Percentiles rank a stretch among this genome's conserved stretches.
Conservation (phyloP, 805 yeast species). For the Metschnikowia amazonensis region DNA sequence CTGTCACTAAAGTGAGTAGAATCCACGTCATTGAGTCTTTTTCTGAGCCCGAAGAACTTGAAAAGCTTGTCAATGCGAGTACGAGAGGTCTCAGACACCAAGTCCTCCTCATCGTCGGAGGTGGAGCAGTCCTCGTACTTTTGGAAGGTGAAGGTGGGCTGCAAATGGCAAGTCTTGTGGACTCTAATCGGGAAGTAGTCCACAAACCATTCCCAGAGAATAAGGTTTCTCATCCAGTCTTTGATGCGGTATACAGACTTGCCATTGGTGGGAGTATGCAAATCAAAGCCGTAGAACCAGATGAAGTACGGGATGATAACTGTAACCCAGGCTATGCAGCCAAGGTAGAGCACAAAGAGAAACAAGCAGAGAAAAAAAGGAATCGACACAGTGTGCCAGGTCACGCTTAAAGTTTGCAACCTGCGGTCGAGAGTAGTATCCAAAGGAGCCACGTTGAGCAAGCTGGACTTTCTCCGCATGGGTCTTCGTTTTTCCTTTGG, state of each 20-base stretch:
- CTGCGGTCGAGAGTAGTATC: slow-evolving; percentile 55
- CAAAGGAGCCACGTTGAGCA: slow-evolving; percentile 49
- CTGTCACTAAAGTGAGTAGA: slow-evolving; percentile 6
- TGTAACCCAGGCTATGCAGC: slow-evolving; percentile 68
- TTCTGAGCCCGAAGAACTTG: slow-evolving; percentile 34
- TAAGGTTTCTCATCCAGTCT: slow-evolving; percentile 49
- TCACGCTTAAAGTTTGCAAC: slow-evolving; percentile 61
- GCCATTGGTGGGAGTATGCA: slow-evolving; percentile 74
- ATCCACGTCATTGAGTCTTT: slow-evolving; percentile 33
- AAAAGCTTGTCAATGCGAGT: slow-evolving; percentile 36
- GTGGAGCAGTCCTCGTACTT: slow-evolving; percentile 22
- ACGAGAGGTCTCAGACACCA: slow-evolving; percentile 35
- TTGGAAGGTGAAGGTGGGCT: slow-evolving; percentile 62
- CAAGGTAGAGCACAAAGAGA: slow-evolving; percentile 42
- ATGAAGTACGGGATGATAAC: slow-evolving; percentile 57
- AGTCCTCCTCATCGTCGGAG: slow-evolving; percentile 39
- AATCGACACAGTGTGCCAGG: slow-evolving; percentile 71
- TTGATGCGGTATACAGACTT: slow-evolving; percentile 56
- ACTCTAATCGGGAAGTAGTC: slow-evolving; percentile 76
- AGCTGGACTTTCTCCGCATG: slow-evolving; percentile 7
- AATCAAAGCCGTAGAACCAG: slow-evolving; percentile 52
- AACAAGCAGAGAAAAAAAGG: slow-evolving; percentile 55
- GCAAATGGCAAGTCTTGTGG: slow-evolving; percentile 62
- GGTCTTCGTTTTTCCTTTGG: neutral
- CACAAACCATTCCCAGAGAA: slow-evolving; percentile 68